phyloP scores from a whole-genome alignment of 2,329 filamentous ascomycete species.

The Pseudogymnoascus sp. region DNA sequence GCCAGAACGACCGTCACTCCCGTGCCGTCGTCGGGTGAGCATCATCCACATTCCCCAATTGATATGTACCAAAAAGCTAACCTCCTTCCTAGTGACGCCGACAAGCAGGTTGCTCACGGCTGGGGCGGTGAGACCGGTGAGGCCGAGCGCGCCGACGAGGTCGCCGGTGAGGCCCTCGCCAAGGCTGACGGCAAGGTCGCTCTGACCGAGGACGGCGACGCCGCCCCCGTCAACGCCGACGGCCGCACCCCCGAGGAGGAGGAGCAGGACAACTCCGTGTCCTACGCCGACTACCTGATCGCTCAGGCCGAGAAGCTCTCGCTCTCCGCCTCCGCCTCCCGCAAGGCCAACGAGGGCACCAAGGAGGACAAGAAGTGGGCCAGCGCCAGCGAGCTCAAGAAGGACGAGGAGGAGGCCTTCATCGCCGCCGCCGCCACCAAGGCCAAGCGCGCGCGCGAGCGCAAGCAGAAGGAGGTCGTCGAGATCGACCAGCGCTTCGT shows the following conservation, averaged over 20 bases:
- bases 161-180: conserved; percentile 83
- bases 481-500: conserved; percentile 81
- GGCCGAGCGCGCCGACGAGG: conserved; percentile 83
- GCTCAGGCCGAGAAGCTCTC: conserved; percentile 63
- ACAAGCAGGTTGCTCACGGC: conserved; percentile 80
- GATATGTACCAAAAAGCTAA: conserved; percentile 24
- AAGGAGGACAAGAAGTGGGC: conserved; percentile 91
- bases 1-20: conserved; percentile 30
- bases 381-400: conserved; percentile 62
- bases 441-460: conserved; percentile 75
- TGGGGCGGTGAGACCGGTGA: conserved; percentile 80
- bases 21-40: conserved; percentile 25
- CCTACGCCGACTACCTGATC: conserved; percentile 80
- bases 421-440: conserved; percentile 68
- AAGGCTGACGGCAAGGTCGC: conserved; percentile 72
- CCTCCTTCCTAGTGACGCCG: conserved; percentile 53
- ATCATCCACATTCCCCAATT: conserved; percentile 7
- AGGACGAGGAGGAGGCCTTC: conserved; percentile 64
- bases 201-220: conserved; percentile 41
- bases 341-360: conserved; percentile 86
- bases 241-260: conserved; percentile 38
- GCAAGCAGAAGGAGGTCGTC: conserved; percentile 82
- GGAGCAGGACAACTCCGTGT: conserved; percentile 72
- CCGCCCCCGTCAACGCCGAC: conserved; percentile 25
- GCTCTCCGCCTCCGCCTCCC: conserved; percentile 57